Percentiles rank a stretch among this genome's conserved stretches.
Conservation (phyloP, 2,329 filamentous ascomycete genomes). For the Ophiostoma sp. region DNA sequence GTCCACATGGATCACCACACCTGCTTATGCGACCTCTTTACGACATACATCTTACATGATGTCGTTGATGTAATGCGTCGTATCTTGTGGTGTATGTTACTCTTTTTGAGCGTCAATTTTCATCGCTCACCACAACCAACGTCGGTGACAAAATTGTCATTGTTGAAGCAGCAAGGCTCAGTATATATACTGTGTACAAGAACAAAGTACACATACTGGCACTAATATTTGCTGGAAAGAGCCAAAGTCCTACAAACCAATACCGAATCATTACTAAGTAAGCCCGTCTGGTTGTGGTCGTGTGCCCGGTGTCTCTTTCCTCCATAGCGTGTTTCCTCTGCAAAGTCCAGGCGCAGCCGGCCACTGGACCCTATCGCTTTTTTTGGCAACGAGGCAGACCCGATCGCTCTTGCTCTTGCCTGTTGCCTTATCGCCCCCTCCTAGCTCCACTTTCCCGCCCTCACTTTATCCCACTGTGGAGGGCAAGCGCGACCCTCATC, state of each 20-base stretch:
- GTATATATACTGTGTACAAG: not conserved
- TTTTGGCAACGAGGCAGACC: not conserved
- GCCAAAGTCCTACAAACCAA: constrained; percentile 2
- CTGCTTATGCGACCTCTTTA: not conserved
- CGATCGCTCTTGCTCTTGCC: not conserved
- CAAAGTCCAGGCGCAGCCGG: not conserved
- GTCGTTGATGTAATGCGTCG: not conserved
- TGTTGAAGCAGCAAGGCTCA: not conserved
- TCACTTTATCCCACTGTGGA: not conserved
- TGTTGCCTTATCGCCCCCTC: constrained; percentile 19
- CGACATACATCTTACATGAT: not conserved
- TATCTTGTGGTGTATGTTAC: not conserved
- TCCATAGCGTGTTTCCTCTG: not conserved
- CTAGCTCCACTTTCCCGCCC: constrained; percentile 19
- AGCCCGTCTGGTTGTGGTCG: not conserved
- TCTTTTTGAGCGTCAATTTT: not conserved
- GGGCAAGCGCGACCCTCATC: not conserved
- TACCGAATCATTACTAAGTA: not conserved
- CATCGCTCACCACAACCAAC: not conserved
- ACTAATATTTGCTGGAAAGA: not conserved
- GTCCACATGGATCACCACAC: not conserved
- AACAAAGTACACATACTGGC: too few relatives aligned
- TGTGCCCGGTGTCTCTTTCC: constrained; percentile 15
- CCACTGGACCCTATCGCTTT: not conserved
- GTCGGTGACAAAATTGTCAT: not conserved